Base-by-base conservation (phyloP, 164 flowering plant genomes). In the Malania oleifera region DNA sequence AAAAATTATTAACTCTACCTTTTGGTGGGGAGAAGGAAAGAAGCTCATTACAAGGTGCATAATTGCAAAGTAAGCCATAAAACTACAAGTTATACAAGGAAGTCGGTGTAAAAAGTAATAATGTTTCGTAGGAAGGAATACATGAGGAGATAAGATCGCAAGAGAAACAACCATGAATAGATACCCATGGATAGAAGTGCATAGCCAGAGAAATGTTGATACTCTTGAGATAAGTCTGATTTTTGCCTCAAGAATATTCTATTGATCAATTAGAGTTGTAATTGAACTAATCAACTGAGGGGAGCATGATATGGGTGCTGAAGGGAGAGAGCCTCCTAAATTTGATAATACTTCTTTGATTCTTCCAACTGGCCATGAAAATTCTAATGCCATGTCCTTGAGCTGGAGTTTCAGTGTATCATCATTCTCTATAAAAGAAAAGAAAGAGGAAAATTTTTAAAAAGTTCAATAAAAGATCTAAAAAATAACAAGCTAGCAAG, bases 201-300 rank as follows among this genome's bases (percentile, higher is more conserved):
- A 91, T 11, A 91, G 70, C 89, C 91, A 91, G 35, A 91, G 80
- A 68, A 91, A 91, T 22, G 99, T 87, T 37, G 75, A 73, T 19
- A 87, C 67, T 62, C 99, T 96, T 56, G 86, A 63, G 66, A 82
- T 77, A 60, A 91, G 83, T 38, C 82, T 91, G 37, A 73, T 62
- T 60, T 82, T 83, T n/a, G 88, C 88, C 68, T 86, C 95, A 7
- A 95, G 90, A 69, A 95, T 73, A 39, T 73, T 79, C 55, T 81
- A 83, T 52, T 88, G 89, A 40, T 81, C 87, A 35, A 91, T 78
- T 47, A 91, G 69, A 72, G 63, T 45, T 3, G 78, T 75, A 65
- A 88, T 65, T 40, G 68, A 60, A 70, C 72, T 74, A 19, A 70
- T 1, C 8, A 63, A 51, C 57, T 86, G 85, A n/a, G 61, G 62